These are phyloP conservation scores for Patellifolia procumbens DNA, from an alignment of 179 eudicot genomes.

Conservation along the genomic window DNA sequence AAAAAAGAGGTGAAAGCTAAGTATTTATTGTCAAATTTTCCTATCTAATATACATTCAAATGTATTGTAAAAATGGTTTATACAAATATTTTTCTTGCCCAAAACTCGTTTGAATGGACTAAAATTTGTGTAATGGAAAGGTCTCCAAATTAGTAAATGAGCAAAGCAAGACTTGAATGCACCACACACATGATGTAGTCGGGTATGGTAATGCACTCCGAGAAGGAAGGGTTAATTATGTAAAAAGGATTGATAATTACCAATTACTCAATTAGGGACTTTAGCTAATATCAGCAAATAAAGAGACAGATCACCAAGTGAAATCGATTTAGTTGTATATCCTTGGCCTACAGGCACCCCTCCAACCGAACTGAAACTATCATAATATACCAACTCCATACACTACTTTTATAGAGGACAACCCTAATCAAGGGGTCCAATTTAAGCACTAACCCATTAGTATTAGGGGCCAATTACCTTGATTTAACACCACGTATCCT, in stretches of 20 bases:
- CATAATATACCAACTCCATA: conserved; percentile 14
- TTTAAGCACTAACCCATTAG: conserved; percentile 19
- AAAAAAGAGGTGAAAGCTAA: no score
- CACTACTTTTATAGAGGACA: conserved; percentile 16
- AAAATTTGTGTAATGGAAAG: no score
- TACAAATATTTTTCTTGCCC: no score
- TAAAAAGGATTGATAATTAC: neutral
- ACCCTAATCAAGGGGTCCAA: conserved; percentile 28
- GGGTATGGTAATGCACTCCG: no score
- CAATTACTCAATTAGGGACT: conserved; percentile 5
- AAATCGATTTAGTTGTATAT: conserved; percentile 1
- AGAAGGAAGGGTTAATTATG: no score
- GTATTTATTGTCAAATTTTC: no score
- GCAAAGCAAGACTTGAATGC: no score
- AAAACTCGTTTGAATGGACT: no score
- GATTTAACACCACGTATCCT: conserved; percentile 40
- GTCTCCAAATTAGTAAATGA: no score
- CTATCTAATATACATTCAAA: no score
- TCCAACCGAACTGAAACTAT: conserved; percentile 34
- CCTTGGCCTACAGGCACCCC: conserved; percentile 48
- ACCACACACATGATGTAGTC: no score
- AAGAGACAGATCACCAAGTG: conserved; percentile 10
- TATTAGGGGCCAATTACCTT: conserved; percentile 27
- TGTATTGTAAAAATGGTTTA: no score
- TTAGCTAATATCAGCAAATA: conserved; percentile 12